Evolutionary conservation across 2,329 filamentous ascomycete species (phyloP).

Genomic region (Paecilomyces variotii): DNA sequence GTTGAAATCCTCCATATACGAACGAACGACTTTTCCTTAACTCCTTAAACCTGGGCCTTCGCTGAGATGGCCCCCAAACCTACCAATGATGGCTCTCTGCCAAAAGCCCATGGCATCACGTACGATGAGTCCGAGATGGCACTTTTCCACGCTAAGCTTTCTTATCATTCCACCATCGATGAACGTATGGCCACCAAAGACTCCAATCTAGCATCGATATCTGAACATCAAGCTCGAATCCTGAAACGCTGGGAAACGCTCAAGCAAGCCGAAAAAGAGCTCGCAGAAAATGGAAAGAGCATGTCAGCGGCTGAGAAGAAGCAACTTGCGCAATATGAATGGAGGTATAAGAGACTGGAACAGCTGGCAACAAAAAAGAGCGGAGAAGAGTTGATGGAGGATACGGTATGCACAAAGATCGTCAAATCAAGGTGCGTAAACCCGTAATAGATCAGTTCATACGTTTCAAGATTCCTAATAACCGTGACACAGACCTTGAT

Average conservation of each 20-base stretch:
- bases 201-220: conserved; percentile 24
- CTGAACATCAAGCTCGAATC: conserved; percentile 25
- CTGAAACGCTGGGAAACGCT: conserved; percentile 29
- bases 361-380: conserved; percentile 20
- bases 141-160: conserved; percentile 27
- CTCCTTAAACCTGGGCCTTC: not conserved
- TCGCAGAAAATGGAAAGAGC: conserved; percentile 22
- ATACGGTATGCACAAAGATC: conserved; percentile 1
- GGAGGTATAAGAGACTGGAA: conserved; percentile 26
- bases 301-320: conserved; percentile 22
- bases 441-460: too few relatives aligned
- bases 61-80: not conserved
- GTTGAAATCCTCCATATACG: not conserved
- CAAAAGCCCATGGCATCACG: conserved; percentile 25
- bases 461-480: not conserved
- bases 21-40: not conserved
- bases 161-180: conserved; percentile 28
- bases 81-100: conserved; percentile 10
- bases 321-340: conserved; percentile 26
- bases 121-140: conserved; percentile 33
- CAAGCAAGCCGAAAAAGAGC: conserved; percentile 25
- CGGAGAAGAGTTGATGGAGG: conserved; percentile 3
- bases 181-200: conserved; percentile 24
- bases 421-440: not conserved
- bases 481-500: not conserved